Evolutionary conservation across 192 early-diverging fungal genomes (phyloP).

Genomic region (Gryganskiella cystojenkinii): DNA sequence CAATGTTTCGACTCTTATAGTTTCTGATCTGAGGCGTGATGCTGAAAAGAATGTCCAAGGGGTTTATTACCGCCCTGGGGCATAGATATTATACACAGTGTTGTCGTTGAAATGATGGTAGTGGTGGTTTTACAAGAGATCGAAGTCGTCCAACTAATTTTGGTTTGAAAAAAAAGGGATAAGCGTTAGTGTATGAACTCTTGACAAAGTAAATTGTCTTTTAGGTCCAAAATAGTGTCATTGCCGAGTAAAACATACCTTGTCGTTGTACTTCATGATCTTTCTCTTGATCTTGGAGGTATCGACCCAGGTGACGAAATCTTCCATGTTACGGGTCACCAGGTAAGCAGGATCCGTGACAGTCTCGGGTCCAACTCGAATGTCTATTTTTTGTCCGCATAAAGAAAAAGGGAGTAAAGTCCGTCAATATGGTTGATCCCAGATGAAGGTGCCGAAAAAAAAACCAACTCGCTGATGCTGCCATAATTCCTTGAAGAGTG

Average conservation of each 20-base stretch:
- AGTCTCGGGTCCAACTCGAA: slow-evolving; percentile 92
- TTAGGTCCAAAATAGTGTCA: not conserved
- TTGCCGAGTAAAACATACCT: slow-evolving; percentile 55
- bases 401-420: no score
- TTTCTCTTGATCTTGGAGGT: slow-evolving; percentile 97
- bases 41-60: no score
- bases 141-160: slow-evolving; percentile 86
- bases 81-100: not conserved
- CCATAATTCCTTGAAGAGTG: no score
- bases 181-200: not conserved
- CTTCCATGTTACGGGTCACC: slow-evolving; percentile 85
- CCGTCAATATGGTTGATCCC: no score
- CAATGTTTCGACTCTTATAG: no score
- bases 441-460: no score
- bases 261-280: slow-evolving; percentile 95
- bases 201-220: not conserved
- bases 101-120: not conserved
- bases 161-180: slow-evolving; percentile 4
- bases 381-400: no score
- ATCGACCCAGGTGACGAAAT: slow-evolving; percentile 98
- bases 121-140: slow-evolving; percentile 71
- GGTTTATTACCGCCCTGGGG: no score
- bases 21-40: no score
- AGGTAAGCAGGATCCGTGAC: slow-evolving; percentile 89
- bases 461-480: no score